Evolutionary conservation across 2,329 filamentous ascomycete genomes (phyloP).

Genomic region (Colletotrichum zoysiae): DNA sequence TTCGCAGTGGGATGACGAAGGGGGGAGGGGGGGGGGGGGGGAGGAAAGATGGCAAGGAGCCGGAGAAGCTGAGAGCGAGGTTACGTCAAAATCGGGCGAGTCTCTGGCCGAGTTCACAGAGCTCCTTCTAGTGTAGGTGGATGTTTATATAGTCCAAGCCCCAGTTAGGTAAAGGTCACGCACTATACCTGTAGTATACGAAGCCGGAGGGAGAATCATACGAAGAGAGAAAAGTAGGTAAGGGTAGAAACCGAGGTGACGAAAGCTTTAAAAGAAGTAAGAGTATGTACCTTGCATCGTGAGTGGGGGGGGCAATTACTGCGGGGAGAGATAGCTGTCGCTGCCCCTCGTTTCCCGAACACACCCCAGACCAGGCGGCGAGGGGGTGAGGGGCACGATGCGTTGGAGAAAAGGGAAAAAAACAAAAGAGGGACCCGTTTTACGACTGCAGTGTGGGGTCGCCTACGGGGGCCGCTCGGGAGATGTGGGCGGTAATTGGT

Average conservation of each 20-base stretch:
- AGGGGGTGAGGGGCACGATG: conserved; percentile 34
- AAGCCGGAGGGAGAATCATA: background rate
- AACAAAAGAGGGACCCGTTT: background rate
- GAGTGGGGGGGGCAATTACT: background rate
- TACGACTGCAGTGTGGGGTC: conserved; percentile 25
- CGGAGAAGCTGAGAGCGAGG: conserved; percentile 22
- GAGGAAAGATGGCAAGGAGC: conserved; percentile 2
- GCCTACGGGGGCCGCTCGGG: conserved; percentile 33
- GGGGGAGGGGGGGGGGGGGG: background rate
- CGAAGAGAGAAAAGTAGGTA: background rate
- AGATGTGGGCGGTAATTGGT: conserved; percentile 40
- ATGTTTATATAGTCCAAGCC: background rate
- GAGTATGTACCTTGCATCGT: conserved; percentile 17
- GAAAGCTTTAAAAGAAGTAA: conserved; percentile 7
- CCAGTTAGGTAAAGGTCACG: background rate
- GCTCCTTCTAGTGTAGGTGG: background rate
- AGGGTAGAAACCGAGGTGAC: background rate
- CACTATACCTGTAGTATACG: background rate
- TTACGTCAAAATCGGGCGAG: background rate
- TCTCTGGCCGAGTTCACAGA: conserved; percentile 8
- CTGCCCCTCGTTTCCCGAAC: conserved; percentile 38
- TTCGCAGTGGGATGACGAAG: background rate
- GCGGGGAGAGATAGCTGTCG: background rate
- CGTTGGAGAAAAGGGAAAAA: conserved; percentile 21
- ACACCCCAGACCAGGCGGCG: conserved; percentile 24